Base-by-base conservation (phyloP, 2,329 filamentous ascomycete genomes). In the Aspergillus sp. region DNA sequence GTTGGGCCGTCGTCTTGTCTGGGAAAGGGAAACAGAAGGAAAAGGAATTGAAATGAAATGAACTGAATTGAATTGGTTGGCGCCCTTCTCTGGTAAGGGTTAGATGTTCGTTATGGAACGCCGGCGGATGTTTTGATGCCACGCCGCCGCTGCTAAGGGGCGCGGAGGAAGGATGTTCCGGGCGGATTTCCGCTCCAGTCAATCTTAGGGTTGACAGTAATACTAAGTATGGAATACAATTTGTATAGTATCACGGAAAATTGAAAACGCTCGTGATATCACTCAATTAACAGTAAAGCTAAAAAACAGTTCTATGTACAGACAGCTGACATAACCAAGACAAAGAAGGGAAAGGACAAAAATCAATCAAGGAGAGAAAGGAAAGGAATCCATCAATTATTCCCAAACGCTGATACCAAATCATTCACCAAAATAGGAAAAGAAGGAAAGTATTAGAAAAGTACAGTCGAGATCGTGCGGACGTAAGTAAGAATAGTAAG, bases 111-210 rank as follows among this genome's bases (percentile, higher is more conserved):
- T 19, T 36, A 19, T 36, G n/a, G n/a, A 19, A 36, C 54, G 49
- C 43, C 56, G 53, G 52, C 59, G 55, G 54, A 59, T 52, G 50
- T 48, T 42, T 44, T 57, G 63, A 65, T 62, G 63, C 62, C 63
- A 66, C 62, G 56, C 55, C 52, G 54, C 59, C 62, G 53, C 55
- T 57, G 30, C 30, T 32, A 32, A 57, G 59, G 58, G 59, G 54
- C 55, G 42, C 49, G 63, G 57, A 54, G 56, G 33, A 64, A 60
- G 43, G 35, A 60, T 64, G 47, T 61, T 64, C 61, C 63, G 62
- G 42, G 29, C 32, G 6, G 42, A 28, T 29, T 29, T 44, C 32
- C 36, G 36, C n/a, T 36, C n/a, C 10, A n/a, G n/a, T 12, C 34
- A 12, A 36, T 12, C 19, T 12, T 36, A 7, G 3, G 8, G n/a